A percentile compares a stretch with the other conserved stretches of the same genome.
Evolutionary conservation across 2,329 filamentous ascomycete species (phyloP).

Genomic region (Penicillium sp.): DNA sequence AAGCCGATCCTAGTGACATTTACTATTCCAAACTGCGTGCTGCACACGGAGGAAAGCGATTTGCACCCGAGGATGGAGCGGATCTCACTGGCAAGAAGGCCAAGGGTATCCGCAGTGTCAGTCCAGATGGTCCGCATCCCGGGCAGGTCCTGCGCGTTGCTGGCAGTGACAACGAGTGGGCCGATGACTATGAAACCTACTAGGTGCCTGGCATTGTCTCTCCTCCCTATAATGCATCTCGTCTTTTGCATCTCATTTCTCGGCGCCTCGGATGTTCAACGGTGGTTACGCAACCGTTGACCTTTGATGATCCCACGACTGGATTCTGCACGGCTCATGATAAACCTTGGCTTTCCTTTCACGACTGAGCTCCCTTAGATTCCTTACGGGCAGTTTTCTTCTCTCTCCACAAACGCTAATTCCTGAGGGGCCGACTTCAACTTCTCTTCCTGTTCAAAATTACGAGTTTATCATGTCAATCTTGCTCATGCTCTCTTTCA

Average conservation of each 20-base stretch:
- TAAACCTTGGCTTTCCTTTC: conserved; percentile 19
- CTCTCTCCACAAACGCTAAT: conserved; percentile 11
- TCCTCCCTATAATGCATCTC: conserved; percentile 2
- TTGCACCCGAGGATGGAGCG: conserved; percentile 43
- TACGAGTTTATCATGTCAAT: conserved; percentile 30
- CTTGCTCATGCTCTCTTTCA: conserved; percentile 24
- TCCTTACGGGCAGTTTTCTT: conserved; percentile 17
- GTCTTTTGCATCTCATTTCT: background rate
- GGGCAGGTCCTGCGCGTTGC: conserved; percentile 48
- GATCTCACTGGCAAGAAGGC: conserved; percentile 43
- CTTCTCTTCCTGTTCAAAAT: conserved; percentile 34
- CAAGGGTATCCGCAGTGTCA: conserved; percentile 50
- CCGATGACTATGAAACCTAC: conserved; percentile 51
- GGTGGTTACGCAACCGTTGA: conserved; percentile 21
- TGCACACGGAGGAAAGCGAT: conserved; percentile 62
- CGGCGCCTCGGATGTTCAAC: conserved; percentile 21
- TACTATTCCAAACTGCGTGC: conserved; percentile 78
- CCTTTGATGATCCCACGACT: conserved; percentile 32
- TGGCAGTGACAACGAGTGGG: conserved; percentile 56
- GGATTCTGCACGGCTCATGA: conserved; percentile 25
- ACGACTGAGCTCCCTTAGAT: conserved; percentile 19
- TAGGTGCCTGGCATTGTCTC: conserved; percentile 21
- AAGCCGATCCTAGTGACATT: conserved; percentile 70
- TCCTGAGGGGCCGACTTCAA: conserved; percentile 14
- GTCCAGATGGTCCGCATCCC: conserved; percentile 43